phyloP scores from a whole-genome alignment of 106 monocot species.

The Phalaenopsis aphrodite region DNA sequence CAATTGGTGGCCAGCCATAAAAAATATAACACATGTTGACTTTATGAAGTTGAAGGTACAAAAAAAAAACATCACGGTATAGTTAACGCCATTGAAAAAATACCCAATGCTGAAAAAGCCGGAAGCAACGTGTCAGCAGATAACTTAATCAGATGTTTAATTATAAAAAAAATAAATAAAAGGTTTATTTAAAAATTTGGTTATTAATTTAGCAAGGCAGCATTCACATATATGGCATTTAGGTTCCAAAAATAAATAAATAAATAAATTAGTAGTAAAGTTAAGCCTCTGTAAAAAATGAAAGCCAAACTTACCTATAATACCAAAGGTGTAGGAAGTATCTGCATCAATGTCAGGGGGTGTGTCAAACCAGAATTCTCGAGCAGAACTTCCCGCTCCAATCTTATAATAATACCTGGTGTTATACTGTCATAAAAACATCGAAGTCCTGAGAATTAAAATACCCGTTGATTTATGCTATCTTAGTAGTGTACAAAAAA shows the following conservation, averaged over 20 bases:
- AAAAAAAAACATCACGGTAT: neutral
- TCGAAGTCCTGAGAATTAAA: neutral
- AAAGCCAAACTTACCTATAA: conserved; percentile 59
- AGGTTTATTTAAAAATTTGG: neutral
- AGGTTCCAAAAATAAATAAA: neutral
- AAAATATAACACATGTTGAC: neutral
- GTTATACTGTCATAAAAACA: conserved; percentile 38
- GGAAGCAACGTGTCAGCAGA: neutral
- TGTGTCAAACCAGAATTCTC: conserved; percentile 84
- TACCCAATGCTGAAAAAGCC: neutral
- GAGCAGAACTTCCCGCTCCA: conserved; percentile 53
- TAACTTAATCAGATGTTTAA: neutral
- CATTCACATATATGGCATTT: neutral
- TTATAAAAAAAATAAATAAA: neutral
- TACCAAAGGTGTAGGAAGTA: conserved; percentile 79
- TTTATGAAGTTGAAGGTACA: neutral
- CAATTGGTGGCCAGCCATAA: too few relatives aligned
- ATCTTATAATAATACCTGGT: conserved; percentile 92
- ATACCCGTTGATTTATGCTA: neutral
- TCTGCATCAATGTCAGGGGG: conserved; percentile 77
- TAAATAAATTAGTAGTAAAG: neutral
- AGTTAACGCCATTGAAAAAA: neutral
- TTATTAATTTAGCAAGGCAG: neutral
- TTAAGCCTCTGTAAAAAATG: neutral
- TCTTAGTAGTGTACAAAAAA: neutral